These are phyloP conservation scores for Yamadazyma triangularis DNA, from an alignment of 1,139 yeast species.

Conservation along the genomic window DNA sequence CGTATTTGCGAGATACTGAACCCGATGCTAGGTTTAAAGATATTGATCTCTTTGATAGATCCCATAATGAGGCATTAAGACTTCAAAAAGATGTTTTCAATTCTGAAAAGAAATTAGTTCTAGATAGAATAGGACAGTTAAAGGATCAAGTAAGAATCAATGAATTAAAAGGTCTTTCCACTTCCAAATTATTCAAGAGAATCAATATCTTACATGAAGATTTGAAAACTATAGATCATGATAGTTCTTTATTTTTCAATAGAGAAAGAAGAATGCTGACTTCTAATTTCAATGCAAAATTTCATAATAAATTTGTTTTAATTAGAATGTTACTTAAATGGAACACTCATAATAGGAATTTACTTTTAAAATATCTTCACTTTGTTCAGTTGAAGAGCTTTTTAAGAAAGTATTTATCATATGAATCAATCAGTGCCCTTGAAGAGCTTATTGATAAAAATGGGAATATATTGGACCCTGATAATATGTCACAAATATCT, in stretches of 20 bases:
- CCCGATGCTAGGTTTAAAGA: slow-evolving; percentile 12
- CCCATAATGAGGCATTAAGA: slow-evolving; percentile 9
- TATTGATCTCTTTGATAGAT: slow-evolving; percentile 9
- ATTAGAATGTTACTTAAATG: slow-evolving; percentile 41
- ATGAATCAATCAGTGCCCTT: slow-evolving; percentile 34
- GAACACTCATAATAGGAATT: slow-evolving; percentile 36
- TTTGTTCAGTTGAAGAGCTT: slow-evolving; percentile 29
- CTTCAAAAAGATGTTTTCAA: slow-evolving; percentile 20
- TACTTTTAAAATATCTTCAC: slow-evolving; percentile 34
- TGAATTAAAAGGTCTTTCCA: slow-evolving; percentile 8
- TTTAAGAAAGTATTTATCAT: slow-evolving; percentile 29
- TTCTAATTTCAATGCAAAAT: slow-evolving; percentile 19
- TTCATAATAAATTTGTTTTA: slow-evolving; percentile 38
- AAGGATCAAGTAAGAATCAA: slow-evolving; percentile 15
- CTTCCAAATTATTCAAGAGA: slow-evolving; percentile 15
- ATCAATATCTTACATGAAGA: slow-evolving; percentile 21
- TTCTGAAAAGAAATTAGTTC: slow-evolving; percentile 25
- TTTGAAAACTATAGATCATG: slow-evolving; percentile 11
- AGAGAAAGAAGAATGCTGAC: slow-evolving; percentile 10
- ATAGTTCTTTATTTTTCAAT: slow-evolving; percentile 4
- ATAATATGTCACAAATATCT: neutral
- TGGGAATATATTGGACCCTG: slow-evolving; percentile 2
- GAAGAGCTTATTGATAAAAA: slow-evolving; percentile 27
- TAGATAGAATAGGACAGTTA: slow-evolving; percentile 26
- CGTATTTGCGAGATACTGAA: slow-evolving; percentile 37